Percentiles rank a stretch among this genome's conserved stretches.
Conservation (phyloP, 495 filamentous ascomycete species). For the Aspergillus steynii region DNA sequence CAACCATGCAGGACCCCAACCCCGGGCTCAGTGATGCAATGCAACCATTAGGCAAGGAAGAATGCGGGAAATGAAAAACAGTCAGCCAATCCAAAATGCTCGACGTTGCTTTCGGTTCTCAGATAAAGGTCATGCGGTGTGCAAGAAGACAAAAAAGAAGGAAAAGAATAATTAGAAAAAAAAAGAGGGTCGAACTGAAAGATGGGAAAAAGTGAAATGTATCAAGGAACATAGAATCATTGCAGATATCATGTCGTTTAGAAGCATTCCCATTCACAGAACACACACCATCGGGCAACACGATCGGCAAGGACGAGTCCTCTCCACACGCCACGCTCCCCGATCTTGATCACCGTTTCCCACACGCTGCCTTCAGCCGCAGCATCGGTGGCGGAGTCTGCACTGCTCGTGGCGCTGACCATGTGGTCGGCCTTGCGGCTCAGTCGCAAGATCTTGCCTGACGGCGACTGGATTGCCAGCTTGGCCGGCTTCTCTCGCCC, state of each 20-base stretch:
- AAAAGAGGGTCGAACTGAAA: background rate
- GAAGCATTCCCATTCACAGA: slow-evolving; percentile 87
- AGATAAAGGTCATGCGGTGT: background rate
- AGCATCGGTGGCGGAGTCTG: slow-evolving; percentile 50
- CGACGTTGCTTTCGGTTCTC: slow-evolving; percentile 4
- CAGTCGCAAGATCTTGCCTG: slow-evolving; percentile 90
- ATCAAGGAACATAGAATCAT: background rate
- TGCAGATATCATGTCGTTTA: slow-evolving; percentile 22
- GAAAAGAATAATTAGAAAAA: background rate
- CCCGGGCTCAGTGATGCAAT: slow-evolving; percentile 19
- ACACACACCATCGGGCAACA: slow-evolving; percentile 97
- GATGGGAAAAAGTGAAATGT: background rate
- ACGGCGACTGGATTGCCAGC: slow-evolving; percentile 89
- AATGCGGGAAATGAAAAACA: slow-evolving; percentile 11
- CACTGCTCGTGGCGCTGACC: slow-evolving; percentile 46
- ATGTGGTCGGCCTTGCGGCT: slow-evolving; percentile 83
- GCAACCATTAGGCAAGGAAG: slow-evolving; percentile 12
- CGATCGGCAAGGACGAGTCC: slow-evolving; percentile 93
- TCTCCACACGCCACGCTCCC: slow-evolving; percentile 87
- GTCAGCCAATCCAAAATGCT: background rate
- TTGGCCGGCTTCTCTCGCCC: slow-evolving; percentile 85
- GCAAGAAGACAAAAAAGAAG: background rate
- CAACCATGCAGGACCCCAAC: slow-evolving; percentile 15
- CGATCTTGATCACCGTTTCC: slow-evolving; percentile 99
- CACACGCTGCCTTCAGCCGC: slow-evolving; percentile 77